These are phyloP conservation scores for Solanum medicagineum DNA, from an alignment of 257 asterid genomes.

Conservation along the genomic window DNA sequence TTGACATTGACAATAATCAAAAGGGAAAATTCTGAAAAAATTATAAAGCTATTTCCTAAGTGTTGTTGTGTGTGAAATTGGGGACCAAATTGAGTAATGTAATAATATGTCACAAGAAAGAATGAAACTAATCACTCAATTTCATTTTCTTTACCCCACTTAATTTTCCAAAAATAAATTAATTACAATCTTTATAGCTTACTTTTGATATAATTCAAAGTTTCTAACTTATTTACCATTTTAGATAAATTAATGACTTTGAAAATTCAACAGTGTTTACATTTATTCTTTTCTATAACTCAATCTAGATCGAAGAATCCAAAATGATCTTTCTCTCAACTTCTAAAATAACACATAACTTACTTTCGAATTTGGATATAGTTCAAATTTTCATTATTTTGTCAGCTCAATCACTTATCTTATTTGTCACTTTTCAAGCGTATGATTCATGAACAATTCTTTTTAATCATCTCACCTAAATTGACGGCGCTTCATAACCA, in stretches of 20 bases:
- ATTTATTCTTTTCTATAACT: too few relatives aligned
- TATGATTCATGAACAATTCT: neutral
- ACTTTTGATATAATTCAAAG: neutral
- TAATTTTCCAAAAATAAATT: neutral
- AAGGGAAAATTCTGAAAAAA: constrained; percentile 14
- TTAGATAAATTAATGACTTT: too few relatives aligned
- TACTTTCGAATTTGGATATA: neutral
- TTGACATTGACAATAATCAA: constrained; percentile 1
- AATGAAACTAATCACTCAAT: neutral
- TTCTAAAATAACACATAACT: too few relatives aligned
- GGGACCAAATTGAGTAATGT: constrained; percentile 14
- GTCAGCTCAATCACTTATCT: neutral
- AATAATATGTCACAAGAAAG: neutral
- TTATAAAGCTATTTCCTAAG: constrained; percentile 1
- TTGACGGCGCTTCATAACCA: neutral
- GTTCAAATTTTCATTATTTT: neutral
- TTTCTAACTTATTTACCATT: neutral
- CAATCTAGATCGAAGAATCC: too few relatives aligned
- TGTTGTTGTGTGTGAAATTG: constrained; percentile 10
- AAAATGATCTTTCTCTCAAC: too few relatives aligned
- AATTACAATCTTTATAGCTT: neutral
- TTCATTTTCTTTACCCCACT: neutral
- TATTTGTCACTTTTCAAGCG: neutral
- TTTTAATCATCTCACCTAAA: neutral
- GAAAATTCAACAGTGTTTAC: too few relatives aligned